These are phyloP conservation scores for Phytophthora nicotianae DNA, from an alignment of 352 stramenopile species.

Conservation along the genomic window DNA sequence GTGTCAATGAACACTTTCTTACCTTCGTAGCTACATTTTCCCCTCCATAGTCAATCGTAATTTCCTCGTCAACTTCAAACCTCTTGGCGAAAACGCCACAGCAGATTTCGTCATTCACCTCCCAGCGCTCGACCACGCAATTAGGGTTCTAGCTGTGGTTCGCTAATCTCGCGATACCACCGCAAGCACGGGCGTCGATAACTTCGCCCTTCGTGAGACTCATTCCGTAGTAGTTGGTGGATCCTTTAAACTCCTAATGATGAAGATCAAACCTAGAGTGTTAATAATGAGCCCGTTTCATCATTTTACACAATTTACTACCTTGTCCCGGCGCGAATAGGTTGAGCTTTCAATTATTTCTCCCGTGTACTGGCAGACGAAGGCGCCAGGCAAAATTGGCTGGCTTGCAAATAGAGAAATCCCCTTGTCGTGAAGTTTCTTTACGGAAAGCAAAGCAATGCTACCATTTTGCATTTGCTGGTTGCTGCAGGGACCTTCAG, in stretches of 20 bases:
- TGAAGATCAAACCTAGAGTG: neutral
- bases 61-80: neutral
- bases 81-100: neutral
- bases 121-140: slow-evolving; percentile 7
- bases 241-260: slow-evolving; percentile 7
- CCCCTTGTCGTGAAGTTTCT: slow-evolving; percentile 10
- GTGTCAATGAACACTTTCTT: neutral
- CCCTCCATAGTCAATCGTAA: neutral
- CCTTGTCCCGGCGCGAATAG: neutral
- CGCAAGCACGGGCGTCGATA: slow-evolving; percentile 4
- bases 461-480: slow-evolving; percentile 12
- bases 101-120: slow-evolving; percentile 6
- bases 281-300: neutral
- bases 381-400: slow-evolving; percentile 1
- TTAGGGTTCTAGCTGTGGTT: slow-evolving; percentile 9
- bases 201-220: neutral
- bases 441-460: neutral
- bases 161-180: slow-evolving; percentile 5
- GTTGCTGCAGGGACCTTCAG: slow-evolving; percentile 13
- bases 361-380: slow-evolving; percentile 14
- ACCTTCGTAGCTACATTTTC: neutral
- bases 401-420: slow-evolving; percentile 4
- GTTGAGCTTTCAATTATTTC: slow-evolving; percentile 1
- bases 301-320: neutral
- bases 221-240: slow-evolving; percentile 11